Evolutionary conservation across 2,329 filamentous ascomycete species (phyloP).

Genomic region (Claviceps purpurea): DNA sequence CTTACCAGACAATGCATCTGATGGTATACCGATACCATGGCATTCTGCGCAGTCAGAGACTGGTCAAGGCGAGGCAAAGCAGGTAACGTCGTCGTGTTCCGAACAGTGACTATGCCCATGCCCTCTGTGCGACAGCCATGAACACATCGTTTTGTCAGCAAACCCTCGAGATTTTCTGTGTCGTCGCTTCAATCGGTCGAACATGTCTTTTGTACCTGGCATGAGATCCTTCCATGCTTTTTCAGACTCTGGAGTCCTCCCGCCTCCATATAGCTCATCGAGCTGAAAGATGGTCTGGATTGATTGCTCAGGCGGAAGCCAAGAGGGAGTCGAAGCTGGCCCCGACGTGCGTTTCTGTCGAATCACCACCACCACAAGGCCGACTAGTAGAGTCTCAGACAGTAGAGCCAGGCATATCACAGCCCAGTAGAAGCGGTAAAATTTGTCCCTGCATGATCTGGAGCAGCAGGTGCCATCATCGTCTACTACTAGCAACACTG

Average conservation of each 20-base stretch:
- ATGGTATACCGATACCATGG: conserved; percentile 1
- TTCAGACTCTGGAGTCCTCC: background rate
- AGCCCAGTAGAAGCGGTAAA: background rate
- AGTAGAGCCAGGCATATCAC: background rate
- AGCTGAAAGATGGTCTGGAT: background rate
- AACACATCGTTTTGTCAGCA: background rate
- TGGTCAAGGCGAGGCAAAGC: background rate
- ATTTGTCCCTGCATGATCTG: background rate
- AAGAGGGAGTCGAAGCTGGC: background rate
- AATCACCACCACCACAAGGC: background rate
- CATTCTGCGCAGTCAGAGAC: background rate
- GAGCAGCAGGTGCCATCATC: background rate
- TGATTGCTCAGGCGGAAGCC: background rate
- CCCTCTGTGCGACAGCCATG: background rate
- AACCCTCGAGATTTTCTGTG: background rate
- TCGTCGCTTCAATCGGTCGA: background rate
- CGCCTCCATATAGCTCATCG: background rate
- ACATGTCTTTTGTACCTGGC: background rate
- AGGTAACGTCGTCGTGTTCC: background rate
- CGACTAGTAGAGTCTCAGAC: background rate
- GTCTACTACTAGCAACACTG: background rate
- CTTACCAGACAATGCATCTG: conserved; percentile 3
- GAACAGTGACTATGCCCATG: background rate
- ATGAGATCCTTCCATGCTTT: background rate
- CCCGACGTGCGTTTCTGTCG: background rate